Percentiles rank a stretch among this genome's conserved stretches.
Conservation (phyloP, 352 stramenopile species). For the Globisporangium nodosum region DNA sequence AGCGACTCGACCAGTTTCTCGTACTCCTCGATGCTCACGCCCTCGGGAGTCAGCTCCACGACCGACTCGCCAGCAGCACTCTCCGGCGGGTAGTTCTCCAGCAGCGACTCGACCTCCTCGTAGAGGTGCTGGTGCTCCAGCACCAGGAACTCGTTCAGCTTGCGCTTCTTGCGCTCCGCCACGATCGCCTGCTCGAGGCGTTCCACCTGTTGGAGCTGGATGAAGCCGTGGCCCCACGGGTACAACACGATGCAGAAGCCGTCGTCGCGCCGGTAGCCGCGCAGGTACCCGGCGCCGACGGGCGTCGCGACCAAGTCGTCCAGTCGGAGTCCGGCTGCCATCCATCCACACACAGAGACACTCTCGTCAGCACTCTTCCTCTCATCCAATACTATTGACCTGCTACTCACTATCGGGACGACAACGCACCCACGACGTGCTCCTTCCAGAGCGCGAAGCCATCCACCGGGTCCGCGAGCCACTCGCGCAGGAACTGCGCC, state of each 20-base stretch:
- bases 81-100: constrained; percentile 37
- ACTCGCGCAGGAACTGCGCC: constrained; percentile 58
- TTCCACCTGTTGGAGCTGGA: constrained; percentile 52
- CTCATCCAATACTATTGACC: not conserved
- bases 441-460: constrained; percentile 65
- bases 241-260: constrained; percentile 64
- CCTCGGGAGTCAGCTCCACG: constrained; percentile 5
- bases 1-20: constrained; percentile 39
- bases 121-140: constrained; percentile 69
- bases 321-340: constrained; percentile 27
- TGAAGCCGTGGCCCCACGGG: constrained; percentile 69
- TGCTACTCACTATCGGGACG: not conserved
- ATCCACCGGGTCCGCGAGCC: constrained; percentile 64
- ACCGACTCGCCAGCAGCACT: not conserved
- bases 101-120: constrained; percentile 56
- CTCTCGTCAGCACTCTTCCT: not conserved
- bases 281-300: constrained; percentile 51
- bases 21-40: constrained; percentile 31
- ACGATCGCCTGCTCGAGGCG: constrained; percentile 30
- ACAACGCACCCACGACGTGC: constrained; percentile 51
- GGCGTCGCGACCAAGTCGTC: constrained; percentile 69
- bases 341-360: not conserved
- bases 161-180: constrained; percentile 38
- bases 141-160: constrained; percentile 41
- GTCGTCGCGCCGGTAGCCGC: constrained; percentile 47